Base-by-base conservation (phyloP, 495 filamentous ascomycete genomes). In the Penicillium bialowiezense region DNA sequence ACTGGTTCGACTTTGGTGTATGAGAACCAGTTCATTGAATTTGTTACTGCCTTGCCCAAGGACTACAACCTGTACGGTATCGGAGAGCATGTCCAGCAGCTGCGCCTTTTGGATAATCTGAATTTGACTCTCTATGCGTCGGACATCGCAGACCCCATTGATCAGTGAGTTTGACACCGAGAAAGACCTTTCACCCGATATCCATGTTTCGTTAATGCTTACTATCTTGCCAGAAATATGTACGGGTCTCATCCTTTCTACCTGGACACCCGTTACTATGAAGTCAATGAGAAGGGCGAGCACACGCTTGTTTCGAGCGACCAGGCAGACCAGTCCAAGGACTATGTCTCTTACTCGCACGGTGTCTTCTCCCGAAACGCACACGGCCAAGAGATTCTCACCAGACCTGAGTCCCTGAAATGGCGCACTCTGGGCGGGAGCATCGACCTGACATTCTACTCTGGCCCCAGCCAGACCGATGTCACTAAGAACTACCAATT, bases 341-440 rank as follows among this genome's bases (percentile, higher is more conserved):
- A 77, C 28, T 91, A 90, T 52, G 68, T 74, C 14, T 82, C 80
- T 20, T 74, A 70, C 40, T 81, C 80, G 0, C 82, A 86, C 42
- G 83, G 83, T 41, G 78, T 84, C 1, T 86, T 82, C 58, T 60
- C 76, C 3, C 70, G 83, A 35, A 86, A 85, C 60, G 74, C 83
- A 8, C 89, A 95, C 59, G 85, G 82, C 6, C 87, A 90, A 52
- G 89, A 95, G 54, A 75, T 90, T 1, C 65, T 91, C 14, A 66
- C 90, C 48, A 70, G 73, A 23, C 73, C 83, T 1, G 63, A 80
- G 3, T 84, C 81, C 42, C 76, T 95, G 54, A 90, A 85, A 4
- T 95, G 89, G 89, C 80, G 89, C 32, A 75, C 82, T 1, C 60
- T 86, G 3, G 83, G 83, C 45, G 83, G 83, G 15, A 80, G 71